Evolutionary conservation across 2,329 filamentous ascomycete genomes (phyloP).

Genomic region (Colletotrichum sp.): DNA sequence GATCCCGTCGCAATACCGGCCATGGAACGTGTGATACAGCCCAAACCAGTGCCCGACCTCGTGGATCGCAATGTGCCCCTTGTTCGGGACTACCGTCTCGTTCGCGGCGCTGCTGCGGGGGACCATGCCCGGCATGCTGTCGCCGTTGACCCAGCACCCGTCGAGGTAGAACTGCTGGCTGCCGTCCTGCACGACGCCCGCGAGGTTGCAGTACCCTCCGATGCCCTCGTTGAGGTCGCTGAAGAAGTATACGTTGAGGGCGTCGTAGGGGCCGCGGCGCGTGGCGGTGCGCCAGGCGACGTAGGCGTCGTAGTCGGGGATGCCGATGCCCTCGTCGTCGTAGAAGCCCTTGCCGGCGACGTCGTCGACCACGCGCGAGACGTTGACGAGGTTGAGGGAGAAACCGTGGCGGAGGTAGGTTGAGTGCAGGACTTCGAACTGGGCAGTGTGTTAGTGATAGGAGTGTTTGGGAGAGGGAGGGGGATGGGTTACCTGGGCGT

Average conservation of each 20-base stretch:
- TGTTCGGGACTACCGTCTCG: slow-evolving; percentile 1
- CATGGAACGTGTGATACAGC: slow-evolving; percentile 52
- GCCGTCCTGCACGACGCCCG: slow-evolving; percentile 35
- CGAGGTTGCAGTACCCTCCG: slow-evolving; percentile 39
- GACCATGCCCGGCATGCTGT: slow-evolving; percentile 41
- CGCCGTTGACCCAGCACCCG: slow-evolving; percentile 43
- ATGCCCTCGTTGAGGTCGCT: slow-evolving; percentile 2
- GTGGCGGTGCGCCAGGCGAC: slow-evolving; percentile 32
- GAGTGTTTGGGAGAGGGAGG: background rate
- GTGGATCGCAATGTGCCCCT: slow-evolving; percentile 38
- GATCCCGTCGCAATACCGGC: slow-evolving; percentile 33
- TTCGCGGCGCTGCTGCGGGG: slow-evolving; percentile 33
- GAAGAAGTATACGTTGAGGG: slow-evolving; percentile 52
- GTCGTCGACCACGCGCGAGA: slow-evolving; percentile 13
- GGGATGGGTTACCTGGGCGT: background rate
- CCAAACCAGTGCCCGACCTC: slow-evolving; percentile 57
- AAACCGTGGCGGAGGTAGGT: slow-evolving; percentile 12
- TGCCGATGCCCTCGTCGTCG: background rate
- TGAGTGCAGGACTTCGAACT: slow-evolving; percentile 15
- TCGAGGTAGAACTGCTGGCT: slow-evolving; percentile 40
- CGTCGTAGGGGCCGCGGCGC: slow-evolving; percentile 48
- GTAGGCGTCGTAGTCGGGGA: slow-evolving; percentile 11
- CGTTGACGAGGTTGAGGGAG: slow-evolving; percentile 9
- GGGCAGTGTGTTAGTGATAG: background rate
- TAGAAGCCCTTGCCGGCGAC: slow-evolving; percentile 7